These are phyloP conservation scores for Fraxinus anomala DNA, from an alignment of 257 asterid genomes.

Conservation along the genomic window DNA sequence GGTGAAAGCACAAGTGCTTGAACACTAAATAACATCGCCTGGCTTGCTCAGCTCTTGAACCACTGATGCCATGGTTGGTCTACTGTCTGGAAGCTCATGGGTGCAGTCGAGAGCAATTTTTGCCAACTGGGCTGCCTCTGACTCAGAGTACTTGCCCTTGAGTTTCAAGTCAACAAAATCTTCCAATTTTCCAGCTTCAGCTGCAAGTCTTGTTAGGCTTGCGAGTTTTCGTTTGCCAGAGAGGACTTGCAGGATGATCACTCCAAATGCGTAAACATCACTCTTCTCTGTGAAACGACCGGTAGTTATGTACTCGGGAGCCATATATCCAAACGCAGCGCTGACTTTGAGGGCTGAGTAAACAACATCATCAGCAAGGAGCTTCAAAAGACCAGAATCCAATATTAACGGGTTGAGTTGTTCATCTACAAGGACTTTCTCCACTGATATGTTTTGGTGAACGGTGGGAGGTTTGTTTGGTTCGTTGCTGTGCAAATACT, in stretches of 20 bases:
- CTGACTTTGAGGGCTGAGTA: slow-evolving; percentile 95
- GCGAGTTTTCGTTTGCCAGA: slow-evolving; percentile 65
- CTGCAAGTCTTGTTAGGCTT: slow-evolving; percentile 51
- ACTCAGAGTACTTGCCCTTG: slow-evolving; percentile 41
- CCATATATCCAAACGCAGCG: slow-evolving; percentile 95
- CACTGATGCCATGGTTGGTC: slow-evolving; percentile 67
- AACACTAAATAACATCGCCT: neutral
- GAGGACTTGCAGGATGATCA: slow-evolving; percentile 79
- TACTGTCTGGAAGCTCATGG: slow-evolving; percentile 57
- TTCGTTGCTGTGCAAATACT: slow-evolving; percentile 67
- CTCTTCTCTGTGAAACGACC: slow-evolving; percentile 97
- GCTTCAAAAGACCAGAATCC: slow-evolving; percentile 81
- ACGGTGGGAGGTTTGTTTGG: slow-evolving; percentile 66
- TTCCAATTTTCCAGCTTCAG: slow-evolving; percentile 61
- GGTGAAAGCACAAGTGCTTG: neutral
- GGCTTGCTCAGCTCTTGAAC: slow-evolving; percentile 46
- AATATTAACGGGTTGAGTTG: slow-evolving; percentile 63
- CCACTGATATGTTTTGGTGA: slow-evolving; percentile 87
- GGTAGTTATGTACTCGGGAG: slow-evolving; percentile 89
- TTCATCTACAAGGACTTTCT: slow-evolving; percentile 68
- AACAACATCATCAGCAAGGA: slow-evolving; percentile 87
- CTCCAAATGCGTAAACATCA: slow-evolving; percentile 94
- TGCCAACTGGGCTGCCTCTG: slow-evolving; percentile 56
- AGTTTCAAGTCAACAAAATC: slow-evolving; percentile 64
- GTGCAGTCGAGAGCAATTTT: slow-evolving; percentile 73